These are phyloP conservation scores for Penicillium sp. DNA, from an alignment of 2,329 filamentous ascomycete genomes.

Conservation along the genomic window DNA sequence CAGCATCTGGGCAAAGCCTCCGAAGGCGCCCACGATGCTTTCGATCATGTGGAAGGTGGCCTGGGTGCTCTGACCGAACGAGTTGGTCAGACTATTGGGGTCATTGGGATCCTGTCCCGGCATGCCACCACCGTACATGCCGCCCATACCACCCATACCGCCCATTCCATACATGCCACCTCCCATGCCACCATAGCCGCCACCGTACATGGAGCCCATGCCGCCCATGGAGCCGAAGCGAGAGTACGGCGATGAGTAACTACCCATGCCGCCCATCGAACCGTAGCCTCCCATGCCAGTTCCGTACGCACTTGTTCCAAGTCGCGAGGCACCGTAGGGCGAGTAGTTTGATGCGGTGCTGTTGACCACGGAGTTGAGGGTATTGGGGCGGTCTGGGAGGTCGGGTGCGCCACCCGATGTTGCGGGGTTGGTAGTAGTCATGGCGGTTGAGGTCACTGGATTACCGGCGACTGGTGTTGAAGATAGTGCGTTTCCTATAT, in stretches of 20 bases:
- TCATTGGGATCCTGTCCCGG: slow-evolving; percentile 71
- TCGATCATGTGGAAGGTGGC: slow-evolving; percentile 98
- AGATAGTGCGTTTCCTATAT: slow-evolving; percentile 31
- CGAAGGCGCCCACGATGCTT: slow-evolving; percentile 93
- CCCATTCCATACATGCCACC: slow-evolving; percentile 44
- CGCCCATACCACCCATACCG: slow-evolving; percentile 51
- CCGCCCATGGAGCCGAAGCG: slow-evolving; percentile 52
- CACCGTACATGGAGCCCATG: slow-evolving; percentile 44
- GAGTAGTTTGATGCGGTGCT: slow-evolving; percentile 86
- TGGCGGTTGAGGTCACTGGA: slow-evolving; percentile 34
- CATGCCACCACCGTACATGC: slow-evolving; percentile 54
- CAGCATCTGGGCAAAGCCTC: slow-evolving; percentile 97
- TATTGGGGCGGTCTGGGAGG: slow-evolving; percentile 77
- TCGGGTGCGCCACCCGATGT: slow-evolving; percentile 60
- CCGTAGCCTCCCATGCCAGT: slow-evolving; percentile 51
- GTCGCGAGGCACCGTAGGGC: slow-evolving; percentile 58
- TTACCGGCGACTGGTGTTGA: slow-evolving; percentile 23
- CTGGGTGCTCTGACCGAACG: slow-evolving; percentile 91
- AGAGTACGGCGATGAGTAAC: slow-evolving; percentile 59
- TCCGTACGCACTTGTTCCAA: slow-evolving; percentile 55
- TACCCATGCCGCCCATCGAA: slow-evolving; percentile 45
- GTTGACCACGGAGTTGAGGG: slow-evolving; percentile 77
- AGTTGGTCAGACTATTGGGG: slow-evolving; percentile 90
- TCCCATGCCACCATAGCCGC: slow-evolving; percentile 27
- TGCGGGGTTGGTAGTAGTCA: slow-evolving; percentile 46